Evolutionary conservation across 148 eudicot genomes (phyloP), one percentile per base, ranked within the genome.

Genomic region (Silene conica): DNA sequence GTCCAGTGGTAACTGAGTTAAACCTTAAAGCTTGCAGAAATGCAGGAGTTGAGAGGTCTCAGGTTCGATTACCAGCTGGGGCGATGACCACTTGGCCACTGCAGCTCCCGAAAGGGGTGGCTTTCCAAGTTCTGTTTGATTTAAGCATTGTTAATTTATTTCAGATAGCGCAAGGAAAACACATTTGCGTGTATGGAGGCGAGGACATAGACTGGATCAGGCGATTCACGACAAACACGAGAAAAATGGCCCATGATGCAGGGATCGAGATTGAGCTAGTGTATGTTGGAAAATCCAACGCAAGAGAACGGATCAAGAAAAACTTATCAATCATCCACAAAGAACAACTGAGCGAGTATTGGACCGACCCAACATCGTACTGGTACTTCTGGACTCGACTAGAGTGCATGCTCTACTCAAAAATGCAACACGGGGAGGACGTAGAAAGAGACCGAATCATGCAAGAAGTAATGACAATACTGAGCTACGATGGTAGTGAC

Each of bases 381-480:
- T 91, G 97, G 98, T 93, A 82, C 87, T 93, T 93, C 43, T 93
- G 98, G 97, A 82, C 90, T 0, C 64, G 98, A 34, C 77, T 93
- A 4, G 97, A 93, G 80, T 91, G 95, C 88, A 93, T 93, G 97
- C 80, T 89, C 19, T 83, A 85, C 83, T 89, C 97, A 4, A 93
- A 89, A 67, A 85, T 81, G 83, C 90, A 84, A 5, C 91, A 83
- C 3, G 90, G 90, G 0, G 85, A 72, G 71, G 77, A 70, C 1
- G 70, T 87, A 1, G 89, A 84, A 56, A 78, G 62, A 21, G 98
- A 93, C 55, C 63, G 41, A 0, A 82, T 93, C 54, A 85, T 87
- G 85, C 86, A 83, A 45, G 95, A 88, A 76, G 94, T 86, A 21
- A 67, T 89, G 80, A 88, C 90, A 0, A 71, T 91, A 38, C 83